Evolutionary conservation across 306 rosid species (phyloP), one percentile per base, ranked within the genome.

Genomic region (Quercus aquifolioides): DNA sequence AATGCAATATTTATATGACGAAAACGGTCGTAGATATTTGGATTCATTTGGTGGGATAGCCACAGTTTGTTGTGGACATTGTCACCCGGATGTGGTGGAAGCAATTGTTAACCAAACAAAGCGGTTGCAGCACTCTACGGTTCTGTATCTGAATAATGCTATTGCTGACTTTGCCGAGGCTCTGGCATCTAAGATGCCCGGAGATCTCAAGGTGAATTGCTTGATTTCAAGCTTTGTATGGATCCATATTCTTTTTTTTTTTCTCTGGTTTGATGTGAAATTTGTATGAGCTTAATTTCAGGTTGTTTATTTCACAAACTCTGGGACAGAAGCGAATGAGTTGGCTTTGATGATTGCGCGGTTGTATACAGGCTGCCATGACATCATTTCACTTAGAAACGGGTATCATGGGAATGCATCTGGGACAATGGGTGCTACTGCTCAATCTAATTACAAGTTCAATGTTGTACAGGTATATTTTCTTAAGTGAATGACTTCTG

Each of bases 271-370:
- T 65, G 5, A 64, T 31, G n/a, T 17, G 71, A 18, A 33, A 41
- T 11, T 30, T 68, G 54, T 69, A 78, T 74, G 46, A 59, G 15
- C 17, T 76, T 41, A 49, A 49, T 49, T 49, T 62, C 63, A 86
- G 85, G 89, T 21, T 75, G 89, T 86, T 73, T 83, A 69, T 85
- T 86, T 83, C 76, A 86, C 89, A 69, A 86, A 86, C 83, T 86
- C 89, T 25, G 89, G 89, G 67, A 86, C 89, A 28, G 89, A 86
- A 76, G 89, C 87, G 75, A 86, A 86, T 70, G 89, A 86, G 70
- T 68, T 86, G 52, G 89, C 89, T 74, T 55, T 86, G 72, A 77
- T 86, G 87, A 86, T 86, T 51, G 87, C 89, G 3, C 76, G 89
- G 59, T 6, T 86, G 54, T 86, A 83, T 73, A 74, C 83, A 41